Conservation (phyloP, 2,329 filamentous ascomycete species). For the Ascochyta lentis region DNA sequence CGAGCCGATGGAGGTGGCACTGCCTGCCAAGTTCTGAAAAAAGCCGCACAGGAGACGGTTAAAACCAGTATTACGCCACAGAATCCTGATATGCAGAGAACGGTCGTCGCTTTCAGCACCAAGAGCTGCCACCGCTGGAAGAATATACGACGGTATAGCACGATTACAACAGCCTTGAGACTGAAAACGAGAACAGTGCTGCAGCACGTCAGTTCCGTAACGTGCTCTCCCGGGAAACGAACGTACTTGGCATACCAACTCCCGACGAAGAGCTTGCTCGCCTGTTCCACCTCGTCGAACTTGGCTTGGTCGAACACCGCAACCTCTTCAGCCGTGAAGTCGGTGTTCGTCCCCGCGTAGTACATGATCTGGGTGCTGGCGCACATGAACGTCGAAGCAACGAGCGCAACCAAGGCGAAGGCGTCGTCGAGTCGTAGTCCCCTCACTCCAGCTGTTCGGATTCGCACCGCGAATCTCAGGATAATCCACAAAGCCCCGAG, state of each 20-base stretch:
- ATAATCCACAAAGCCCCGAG: slow-evolving; percentile 9
- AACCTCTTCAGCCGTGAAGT: slow-evolving; percentile 15
- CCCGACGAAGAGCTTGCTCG: slow-evolving; percentile 20
- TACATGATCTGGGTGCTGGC: slow-evolving; percentile 18
- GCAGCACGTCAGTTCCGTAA: background rate
- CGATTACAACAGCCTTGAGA: slow-evolving; percentile 22
- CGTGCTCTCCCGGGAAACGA: too few relatives aligned
- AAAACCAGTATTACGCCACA: slow-evolving; percentile 7
- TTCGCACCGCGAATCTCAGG: slow-evolving; percentile 6
- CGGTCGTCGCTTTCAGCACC: slow-evolving; percentile 12
- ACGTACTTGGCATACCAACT: slow-evolving; percentile 24
- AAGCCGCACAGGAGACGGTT: slow-evolving; percentile 17
- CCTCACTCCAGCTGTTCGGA: slow-evolving; percentile 5
- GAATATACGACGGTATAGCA: slow-evolving; percentile 21
- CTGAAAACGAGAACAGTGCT: slow-evolving; percentile 19
- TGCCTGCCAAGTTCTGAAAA: slow-evolving; percentile 8
- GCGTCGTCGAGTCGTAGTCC: slow-evolving; percentile 10
- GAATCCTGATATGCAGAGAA: slow-evolving; percentile 15
- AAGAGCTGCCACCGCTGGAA: slow-evolving; percentile 17
- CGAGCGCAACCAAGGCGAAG: slow-evolving; percentile 6
- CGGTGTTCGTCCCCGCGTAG: slow-evolving; percentile 18
- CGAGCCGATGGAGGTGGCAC: slow-evolving; percentile 7
- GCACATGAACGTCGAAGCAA: slow-evolving; percentile 16
- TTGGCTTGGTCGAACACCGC: slow-evolving; percentile 10
- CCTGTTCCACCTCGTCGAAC: slow-evolving; percentile 9